Evolutionary conservation across 1,284 basidiomycete species (phyloP).

Genomic region (Xerocomus cyaneibrunnescens): DNA sequence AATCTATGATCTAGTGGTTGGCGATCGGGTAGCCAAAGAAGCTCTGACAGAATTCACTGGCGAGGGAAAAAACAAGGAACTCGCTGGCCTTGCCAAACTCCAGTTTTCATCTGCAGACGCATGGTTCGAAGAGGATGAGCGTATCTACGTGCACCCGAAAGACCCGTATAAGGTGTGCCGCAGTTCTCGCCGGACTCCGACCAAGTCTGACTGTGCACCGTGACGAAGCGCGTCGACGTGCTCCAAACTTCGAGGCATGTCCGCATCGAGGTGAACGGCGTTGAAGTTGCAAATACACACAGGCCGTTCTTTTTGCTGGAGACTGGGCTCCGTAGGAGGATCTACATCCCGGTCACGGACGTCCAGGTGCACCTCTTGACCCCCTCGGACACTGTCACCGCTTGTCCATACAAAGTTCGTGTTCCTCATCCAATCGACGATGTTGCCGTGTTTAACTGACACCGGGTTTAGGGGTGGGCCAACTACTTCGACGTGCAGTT

Average conservation of each 20-base stretch:
- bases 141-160: constrained; percentile 59
- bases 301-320: constrained; percentile 58
- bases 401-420: constrained; percentile 65
- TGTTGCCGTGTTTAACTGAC: not conserved
- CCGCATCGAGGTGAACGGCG: constrained; percentile 57
- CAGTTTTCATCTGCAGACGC: constrained; percentile 52
- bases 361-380: constrained; percentile 50
- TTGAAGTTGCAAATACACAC: constrained; percentile 59
- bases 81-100: constrained; percentile 51
- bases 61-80: constrained; percentile 34
- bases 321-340: constrained; percentile 54
- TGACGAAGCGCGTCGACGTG: constrained; percentile 58
- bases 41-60: constrained; percentile 43
- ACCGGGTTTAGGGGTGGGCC: constrained; percentile 52
- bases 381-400: constrained; percentile 45
- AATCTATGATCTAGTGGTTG: constrained; percentile 50
- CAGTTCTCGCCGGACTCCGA: too few relatives aligned
- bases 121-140: constrained; percentile 70
- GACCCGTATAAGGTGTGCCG: constrained; percentile 62
- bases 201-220: too few relatives aligned
- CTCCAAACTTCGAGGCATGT: constrained; percentile 60
- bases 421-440: not conserved
- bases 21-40: constrained; percentile 36
- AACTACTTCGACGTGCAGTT: constrained; percentile 55
- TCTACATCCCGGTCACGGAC: constrained; percentile 61